phyloP scores from a whole-genome alignment of 108 stramenopile species.

The Schizochytrium sp. region DNA sequence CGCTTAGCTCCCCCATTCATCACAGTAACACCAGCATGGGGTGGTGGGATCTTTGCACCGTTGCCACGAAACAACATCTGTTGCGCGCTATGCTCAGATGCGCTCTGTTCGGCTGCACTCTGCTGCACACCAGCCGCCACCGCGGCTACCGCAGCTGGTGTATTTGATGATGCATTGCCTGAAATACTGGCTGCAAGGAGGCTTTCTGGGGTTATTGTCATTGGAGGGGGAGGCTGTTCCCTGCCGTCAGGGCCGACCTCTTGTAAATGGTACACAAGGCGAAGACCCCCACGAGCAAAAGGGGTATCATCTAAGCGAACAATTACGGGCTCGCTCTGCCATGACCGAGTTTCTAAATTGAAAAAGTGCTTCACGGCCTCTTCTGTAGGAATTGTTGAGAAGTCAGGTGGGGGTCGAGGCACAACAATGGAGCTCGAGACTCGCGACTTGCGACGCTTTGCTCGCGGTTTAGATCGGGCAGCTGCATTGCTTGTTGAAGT shows the following conservation, averaged over 20 bases:
- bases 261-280: slow-evolving; percentile 58
- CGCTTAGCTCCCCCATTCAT: slow-evolving; percentile 20
- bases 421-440: slow-evolving; percentile 58
- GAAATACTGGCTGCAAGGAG: not conserved
- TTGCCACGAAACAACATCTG: not conserved
- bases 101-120: not conserved
- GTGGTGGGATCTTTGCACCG: not conserved
- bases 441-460: slow-evolving; percentile 16
- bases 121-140: not conserved
- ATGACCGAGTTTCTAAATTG: slow-evolving; percentile 6
- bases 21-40: not conserved
- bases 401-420: slow-evolving; percentile 49
- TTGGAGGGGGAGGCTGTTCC: slow-evolving; percentile 7
- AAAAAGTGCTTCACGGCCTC: slow-evolving; percentile 57
- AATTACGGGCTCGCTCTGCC: slow-evolving; percentile 3
- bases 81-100: slow-evolving; percentile 9
- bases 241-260: slow-evolving; percentile 38
- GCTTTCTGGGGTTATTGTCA: slow-evolving; percentile 1
- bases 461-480: not conserved
- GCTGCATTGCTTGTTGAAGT: slow-evolving; percentile 47
- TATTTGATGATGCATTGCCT: not conserved
- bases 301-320: slow-evolving; percentile 52
- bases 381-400: not conserved
- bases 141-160: not conserved
- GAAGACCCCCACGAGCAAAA: slow-evolving; percentile 28